Conservation (phyloP, 768 basidiomycete species). For the Calocybe indica region DNA sequence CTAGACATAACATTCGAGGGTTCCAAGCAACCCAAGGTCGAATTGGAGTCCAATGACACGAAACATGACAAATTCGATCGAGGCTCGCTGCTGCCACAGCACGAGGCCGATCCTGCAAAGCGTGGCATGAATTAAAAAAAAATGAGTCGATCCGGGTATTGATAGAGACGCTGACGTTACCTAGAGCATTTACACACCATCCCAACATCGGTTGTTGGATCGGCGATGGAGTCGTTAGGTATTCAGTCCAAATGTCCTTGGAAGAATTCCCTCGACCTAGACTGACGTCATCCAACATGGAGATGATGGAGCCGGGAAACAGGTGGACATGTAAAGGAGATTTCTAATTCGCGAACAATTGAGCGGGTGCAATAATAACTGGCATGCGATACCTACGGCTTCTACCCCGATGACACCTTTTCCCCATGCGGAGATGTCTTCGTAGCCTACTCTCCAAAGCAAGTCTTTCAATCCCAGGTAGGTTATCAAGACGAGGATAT, state of each 20-base stretch:
- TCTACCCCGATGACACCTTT: slow-evolving; percentile 51
- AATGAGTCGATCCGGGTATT: too few relatives aligned
- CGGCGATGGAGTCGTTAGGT: slow-evolving; percentile 26
- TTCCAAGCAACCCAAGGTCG: slow-evolving; percentile 45
- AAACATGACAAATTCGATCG: slow-evolving; percentile 39
- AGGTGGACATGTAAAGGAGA: slow-evolving; percentile 61
- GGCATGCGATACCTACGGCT: slow-evolving; percentile 32
- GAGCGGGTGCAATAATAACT: not conserved
- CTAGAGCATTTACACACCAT: slow-evolving; percentile 49
- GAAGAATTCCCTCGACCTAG: slow-evolving; percentile 25
- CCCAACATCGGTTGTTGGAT: slow-evolving; percentile 26
- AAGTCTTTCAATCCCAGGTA: slow-evolving; percentile 23
- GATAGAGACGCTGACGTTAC: slow-evolving; percentile 15
- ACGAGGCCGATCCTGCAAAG: slow-evolving; percentile 1
- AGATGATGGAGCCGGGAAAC: slow-evolving; percentile 51
- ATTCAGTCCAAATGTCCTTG: slow-evolving; percentile 40
- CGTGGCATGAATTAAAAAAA: not conserved
- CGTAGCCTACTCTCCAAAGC: slow-evolving; percentile 39
- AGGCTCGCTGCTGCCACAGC: slow-evolving; percentile 1
- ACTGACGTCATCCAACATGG: slow-evolving; percentile 55
- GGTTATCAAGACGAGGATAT: slow-evolving; percentile 33
- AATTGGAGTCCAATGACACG: slow-evolving; percentile 19
- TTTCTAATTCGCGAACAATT: slow-evolving; percentile 26
- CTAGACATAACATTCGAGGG: slow-evolving; percentile 18
- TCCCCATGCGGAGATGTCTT: slow-evolving; percentile 45